Percentiles rank a stretch among this genome's conserved stretches.
These are phyloP conservation scores for Leccinellum albellum DNA, from an alignment of 768 basidiomycete species.

Conservation along the genomic window DNA sequence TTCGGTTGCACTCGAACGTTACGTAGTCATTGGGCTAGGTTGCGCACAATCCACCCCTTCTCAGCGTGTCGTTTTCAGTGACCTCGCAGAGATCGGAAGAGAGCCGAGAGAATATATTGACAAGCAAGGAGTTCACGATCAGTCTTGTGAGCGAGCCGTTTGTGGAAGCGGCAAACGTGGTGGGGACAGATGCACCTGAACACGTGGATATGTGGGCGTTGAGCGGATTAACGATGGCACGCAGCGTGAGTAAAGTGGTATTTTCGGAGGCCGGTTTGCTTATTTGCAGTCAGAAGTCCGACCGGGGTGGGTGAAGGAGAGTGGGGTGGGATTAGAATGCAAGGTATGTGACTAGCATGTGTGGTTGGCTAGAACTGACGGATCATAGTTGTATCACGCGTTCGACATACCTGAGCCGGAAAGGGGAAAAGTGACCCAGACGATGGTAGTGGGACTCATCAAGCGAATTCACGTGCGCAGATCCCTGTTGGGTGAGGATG, in stretches of 20 bases:
- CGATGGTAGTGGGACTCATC: constrained; percentile 51
- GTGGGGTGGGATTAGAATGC: constrained; percentile 60
- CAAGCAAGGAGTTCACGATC: constrained; percentile 65
- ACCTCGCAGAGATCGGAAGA: constrained; percentile 49
- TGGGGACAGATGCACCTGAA: constrained; percentile 53
- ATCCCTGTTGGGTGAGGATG: constrained; percentile 43
- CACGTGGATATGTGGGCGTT: constrained; percentile 56
- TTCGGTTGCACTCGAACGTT: constrained; percentile 12
- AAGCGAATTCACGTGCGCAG: constrained; percentile 51
- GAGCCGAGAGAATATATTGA: constrained; percentile 60
- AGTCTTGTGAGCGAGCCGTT: constrained; percentile 70
- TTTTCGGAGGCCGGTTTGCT: constrained; percentile 7
- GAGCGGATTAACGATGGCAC: constrained; percentile 52
- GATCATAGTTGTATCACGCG: constrained; percentile 43
- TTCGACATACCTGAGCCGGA: constrained; percentile 44
- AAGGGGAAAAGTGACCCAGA: constrained; percentile 37
- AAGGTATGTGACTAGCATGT: constrained; percentile 39
- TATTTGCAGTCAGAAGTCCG: constrained; percentile 41
- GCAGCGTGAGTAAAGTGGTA: constrained; percentile 43
- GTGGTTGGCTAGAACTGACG: constrained; percentile 8
- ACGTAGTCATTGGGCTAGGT: constrained; percentile 31
- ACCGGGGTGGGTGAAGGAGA: constrained; percentile 53
- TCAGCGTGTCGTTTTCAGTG: constrained; percentile 58
- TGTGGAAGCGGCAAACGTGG: constrained; percentile 52
- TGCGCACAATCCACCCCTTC: constrained; percentile 60